These are phyloP conservation scores for Blastobotrys elegans DNA, from an alignment of 1,139 yeast species.

Conservation along the genomic window DNA sequence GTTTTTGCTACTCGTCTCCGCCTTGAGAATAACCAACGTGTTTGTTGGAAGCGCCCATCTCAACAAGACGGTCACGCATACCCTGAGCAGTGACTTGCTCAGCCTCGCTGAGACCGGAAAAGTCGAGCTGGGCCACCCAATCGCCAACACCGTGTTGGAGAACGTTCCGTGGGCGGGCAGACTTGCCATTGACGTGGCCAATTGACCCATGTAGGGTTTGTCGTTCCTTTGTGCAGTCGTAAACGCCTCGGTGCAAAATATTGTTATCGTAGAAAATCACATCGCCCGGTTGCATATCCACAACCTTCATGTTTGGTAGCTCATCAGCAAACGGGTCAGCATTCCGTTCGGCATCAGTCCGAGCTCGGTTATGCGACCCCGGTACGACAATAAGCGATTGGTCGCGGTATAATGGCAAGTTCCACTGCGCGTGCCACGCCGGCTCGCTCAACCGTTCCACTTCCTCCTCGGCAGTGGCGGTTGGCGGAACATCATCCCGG, in stretches of 20 bases:
- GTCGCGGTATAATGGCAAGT: slow-evolving; percentile 49
- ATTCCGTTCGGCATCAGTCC: slow-evolving; percentile 46
- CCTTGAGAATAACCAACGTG: slow-evolving; percentile 15
- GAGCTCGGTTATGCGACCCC: slow-evolving; percentile 45
- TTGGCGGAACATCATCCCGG: slow-evolving; percentile 50
- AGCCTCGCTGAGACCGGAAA: slow-evolving; percentile 9
- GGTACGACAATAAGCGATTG: slow-evolving; percentile 50
- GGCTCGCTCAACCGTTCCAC: slow-evolving; percentile 41
- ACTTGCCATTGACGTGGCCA: slow-evolving; percentile 45
- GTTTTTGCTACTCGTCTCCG: slow-evolving; percentile 12
- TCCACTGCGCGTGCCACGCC: slow-evolving; percentile 52
- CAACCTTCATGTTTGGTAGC: slow-evolving; percentile 42
- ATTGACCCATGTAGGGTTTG: slow-evolving; percentile 52
- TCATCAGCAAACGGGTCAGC: slow-evolving; percentile 33
- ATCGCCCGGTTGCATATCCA: slow-evolving; percentile 50
- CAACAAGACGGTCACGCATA: slow-evolving; percentile 15
- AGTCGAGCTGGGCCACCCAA: slow-evolving; percentile 34
- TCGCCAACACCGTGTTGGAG: slow-evolving; percentile 52
- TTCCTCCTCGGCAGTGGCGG: slow-evolving; percentile 46
- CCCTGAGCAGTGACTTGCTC: slow-evolving; percentile 11
- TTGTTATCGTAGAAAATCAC: slow-evolving; percentile 51
- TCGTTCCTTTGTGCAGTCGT: slow-evolving; percentile 40
- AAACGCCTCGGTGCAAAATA: slow-evolving; percentile 49
- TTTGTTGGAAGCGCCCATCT: slow-evolving; percentile 14
- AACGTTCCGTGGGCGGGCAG: slow-evolving; percentile 46